Conservation (phyloP, 768 basidiomycete genomes). For the Neoboletus subvelutipes region DNA sequence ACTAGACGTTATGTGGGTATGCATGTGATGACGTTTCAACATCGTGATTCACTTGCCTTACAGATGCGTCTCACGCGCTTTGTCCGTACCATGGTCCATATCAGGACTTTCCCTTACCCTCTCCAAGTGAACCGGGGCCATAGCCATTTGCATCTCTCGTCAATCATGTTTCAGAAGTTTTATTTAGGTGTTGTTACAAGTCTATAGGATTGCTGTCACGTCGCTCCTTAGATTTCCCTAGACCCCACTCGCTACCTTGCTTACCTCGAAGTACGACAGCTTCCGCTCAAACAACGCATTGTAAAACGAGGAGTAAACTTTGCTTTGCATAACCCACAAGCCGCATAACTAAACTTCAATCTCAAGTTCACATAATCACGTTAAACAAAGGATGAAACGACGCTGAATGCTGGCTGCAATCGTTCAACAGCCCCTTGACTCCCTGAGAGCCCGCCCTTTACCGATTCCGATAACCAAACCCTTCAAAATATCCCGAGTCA, state of each 20-base stretch:
- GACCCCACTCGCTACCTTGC: background rate
- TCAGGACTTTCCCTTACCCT: constrained; percentile 8
- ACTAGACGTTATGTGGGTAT: constrained; percentile 25
- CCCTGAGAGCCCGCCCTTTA: background rate
- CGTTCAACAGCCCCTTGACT: background rate
- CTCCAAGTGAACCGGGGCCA: constrained; percentile 1
- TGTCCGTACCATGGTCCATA: constrained; percentile 8
- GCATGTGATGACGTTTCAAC: background rate
- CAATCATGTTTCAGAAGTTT: background rate
- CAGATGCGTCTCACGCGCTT: constrained; percentile 2
- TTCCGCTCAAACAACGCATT: background rate
- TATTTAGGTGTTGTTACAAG: background rate
- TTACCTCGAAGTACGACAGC: background rate
- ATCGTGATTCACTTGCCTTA: background rate
- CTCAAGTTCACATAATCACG: background rate
- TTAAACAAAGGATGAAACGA: background rate
- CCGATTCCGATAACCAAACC: constrained; percentile 30
- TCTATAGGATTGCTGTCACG: background rate
- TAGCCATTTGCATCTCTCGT: background rate
- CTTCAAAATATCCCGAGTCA: constrained; percentile 48
- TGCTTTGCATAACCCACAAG: background rate
- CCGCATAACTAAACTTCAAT: background rate
- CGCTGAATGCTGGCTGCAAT: background rate
- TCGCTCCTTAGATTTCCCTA: background rate
- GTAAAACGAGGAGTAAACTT: background rate